Conservation (phyloP, 192 early-diverging fungal genomes). For the Anaeromyces robustus region DNA sequence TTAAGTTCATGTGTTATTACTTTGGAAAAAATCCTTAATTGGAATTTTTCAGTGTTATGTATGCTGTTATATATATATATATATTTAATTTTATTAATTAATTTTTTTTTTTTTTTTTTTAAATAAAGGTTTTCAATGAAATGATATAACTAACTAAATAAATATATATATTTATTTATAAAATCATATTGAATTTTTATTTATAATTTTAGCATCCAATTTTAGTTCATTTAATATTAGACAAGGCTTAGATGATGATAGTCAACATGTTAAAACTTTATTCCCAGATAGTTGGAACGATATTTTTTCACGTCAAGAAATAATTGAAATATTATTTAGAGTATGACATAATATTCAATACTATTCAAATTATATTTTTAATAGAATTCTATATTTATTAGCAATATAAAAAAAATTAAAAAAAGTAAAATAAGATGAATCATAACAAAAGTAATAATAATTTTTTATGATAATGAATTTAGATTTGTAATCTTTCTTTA, state of each 20-base stretch:
- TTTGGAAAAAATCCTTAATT: constrained; percentile 28
- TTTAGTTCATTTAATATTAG: not conserved
- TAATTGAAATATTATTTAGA: constrained; percentile 46
- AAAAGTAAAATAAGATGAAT: too few species aligned
- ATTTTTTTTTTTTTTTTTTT: too few species aligned
- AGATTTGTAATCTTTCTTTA: not conserved
- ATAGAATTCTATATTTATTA: too few species aligned
- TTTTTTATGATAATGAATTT: not conserved
- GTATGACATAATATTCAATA: constrained; percentile 13
- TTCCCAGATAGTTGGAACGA: constrained; percentile 34
- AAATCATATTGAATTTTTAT: too few species aligned
- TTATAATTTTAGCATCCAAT: not conserved
- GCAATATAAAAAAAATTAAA: too few species aligned
- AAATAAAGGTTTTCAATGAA: too few species aligned
- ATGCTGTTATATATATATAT: constrained; percentile 17
- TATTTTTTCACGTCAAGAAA: constrained; percentile 31
- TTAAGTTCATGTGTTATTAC: constrained; percentile 13
- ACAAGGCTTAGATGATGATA: not conserved
- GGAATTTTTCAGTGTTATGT: constrained; percentile 27
- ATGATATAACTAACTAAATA: constrained; percentile 8
- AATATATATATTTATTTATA: constrained; percentile 7
- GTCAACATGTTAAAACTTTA: not conserved
- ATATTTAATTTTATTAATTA: too few species aligned
- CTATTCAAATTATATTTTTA: not conserved
- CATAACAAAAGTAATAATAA: constrained; percentile 25